These are phyloP conservation scores for Jackrogersella multiformis DNA, from an alignment of 495 filamentous ascomycete species.

Conservation along the genomic window DNA sequence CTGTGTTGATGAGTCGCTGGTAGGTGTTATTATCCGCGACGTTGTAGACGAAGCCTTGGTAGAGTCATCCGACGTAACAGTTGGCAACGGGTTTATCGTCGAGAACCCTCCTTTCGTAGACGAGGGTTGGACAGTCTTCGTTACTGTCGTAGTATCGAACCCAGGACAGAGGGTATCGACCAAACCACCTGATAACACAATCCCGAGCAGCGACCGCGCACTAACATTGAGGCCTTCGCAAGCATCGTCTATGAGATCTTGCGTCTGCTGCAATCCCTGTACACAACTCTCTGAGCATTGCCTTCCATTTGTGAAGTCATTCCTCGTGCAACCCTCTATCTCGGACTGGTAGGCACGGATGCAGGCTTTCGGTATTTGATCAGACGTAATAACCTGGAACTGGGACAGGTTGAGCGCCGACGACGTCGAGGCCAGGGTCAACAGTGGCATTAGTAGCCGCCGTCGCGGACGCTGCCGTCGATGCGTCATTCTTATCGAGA, in stretches of 20 bases:
- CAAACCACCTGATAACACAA: slow-evolving; percentile 48
- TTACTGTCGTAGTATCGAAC: slow-evolving; percentile 28
- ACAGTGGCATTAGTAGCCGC: slow-evolving; percentile 29
- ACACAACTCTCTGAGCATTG: slow-evolving; percentile 51
- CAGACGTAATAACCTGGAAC: slow-evolving; percentile 52
- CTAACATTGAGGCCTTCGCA: slow-evolving; percentile 45
- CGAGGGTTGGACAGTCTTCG: slow-evolving; percentile 28
- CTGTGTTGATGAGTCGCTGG: slow-evolving; percentile 25
- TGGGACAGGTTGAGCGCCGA: slow-evolving; percentile 52
- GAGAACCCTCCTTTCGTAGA: slow-evolving; percentile 26
- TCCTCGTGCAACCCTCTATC: slow-evolving; percentile 46
- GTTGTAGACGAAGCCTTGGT: slow-evolving; percentile 23
- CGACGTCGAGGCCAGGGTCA: slow-evolving; percentile 48
- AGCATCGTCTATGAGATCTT: slow-evolving; percentile 39
- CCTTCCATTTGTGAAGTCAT: slow-evolving; percentile 48
- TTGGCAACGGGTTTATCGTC: slow-evolving; percentile 27
- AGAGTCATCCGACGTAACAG: slow-evolving; percentile 9
- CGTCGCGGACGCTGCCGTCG: slow-evolving; percentile 35
- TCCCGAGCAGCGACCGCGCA: slow-evolving; percentile 46
- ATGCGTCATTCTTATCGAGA: slow-evolving; percentile 34
- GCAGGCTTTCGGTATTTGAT: slow-evolving; percentile 48
- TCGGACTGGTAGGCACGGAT: slow-evolving; percentile 51
- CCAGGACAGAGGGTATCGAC: slow-evolving; percentile 50
- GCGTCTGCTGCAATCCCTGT: slow-evolving; percentile 39
- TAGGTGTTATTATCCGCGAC: slow-evolving; percentile 7